phyloP scores from a whole-genome alignment of 306 rosid species.

The Quercus gilva region DNA sequence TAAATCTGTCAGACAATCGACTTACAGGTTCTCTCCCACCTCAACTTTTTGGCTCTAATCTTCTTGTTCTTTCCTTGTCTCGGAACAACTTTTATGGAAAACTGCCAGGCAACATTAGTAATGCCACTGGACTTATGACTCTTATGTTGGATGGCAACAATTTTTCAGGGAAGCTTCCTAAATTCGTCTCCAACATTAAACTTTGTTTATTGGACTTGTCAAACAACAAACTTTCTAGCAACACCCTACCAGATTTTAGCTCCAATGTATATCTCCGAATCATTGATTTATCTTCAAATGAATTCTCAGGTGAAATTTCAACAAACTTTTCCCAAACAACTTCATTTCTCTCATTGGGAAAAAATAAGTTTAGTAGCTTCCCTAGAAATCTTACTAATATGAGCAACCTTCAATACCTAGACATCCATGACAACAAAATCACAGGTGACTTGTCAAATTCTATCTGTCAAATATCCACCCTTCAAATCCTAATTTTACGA shows the following conservation, averaged over 20 bases:
- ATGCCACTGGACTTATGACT: slow-evolving; percentile 9
- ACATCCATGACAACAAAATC: too few relatives aligned
- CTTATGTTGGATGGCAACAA: slow-evolving; percentile 30
- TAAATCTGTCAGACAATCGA: slow-evolving; percentile 25
- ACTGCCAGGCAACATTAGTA: slow-evolving; percentile 15
- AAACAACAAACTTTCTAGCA: slow-evolving; percentile 15
- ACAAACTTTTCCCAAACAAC: not conserved
- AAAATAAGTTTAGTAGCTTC: slow-evolving; percentile 8
- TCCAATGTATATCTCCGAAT: slow-evolving; percentile 5
- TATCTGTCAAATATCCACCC: too few relatives aligned
- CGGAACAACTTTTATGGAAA: slow-evolving; percentile 29
- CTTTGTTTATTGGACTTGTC: slow-evolving; percentile 27
- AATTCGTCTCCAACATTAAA: slow-evolving; percentile 19
- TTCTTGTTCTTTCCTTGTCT: slow-evolving; percentile 17
- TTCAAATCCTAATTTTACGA: too few relatives aligned
- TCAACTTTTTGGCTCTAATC: slow-evolving; percentile 18
- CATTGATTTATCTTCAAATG: slow-evolving; percentile 28
- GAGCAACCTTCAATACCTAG: slow-evolving; percentile 18
- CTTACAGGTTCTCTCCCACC: slow-evolving; percentile 26
- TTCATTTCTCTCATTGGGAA: not conserved
- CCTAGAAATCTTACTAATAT: slow-evolving; percentile 19
- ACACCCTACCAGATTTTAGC: slow-evolving; percentile 16
- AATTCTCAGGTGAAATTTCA: slow-evolving; percentile 11
- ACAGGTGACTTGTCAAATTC: too few relatives aligned
- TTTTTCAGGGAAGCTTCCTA: slow-evolving; percentile 24